Evolutionary conservation across 2,329 filamentous ascomycete species (phyloP), one percentile per base, ranked within the genome.

Genomic region (Hypoxylon sp.): DNA sequence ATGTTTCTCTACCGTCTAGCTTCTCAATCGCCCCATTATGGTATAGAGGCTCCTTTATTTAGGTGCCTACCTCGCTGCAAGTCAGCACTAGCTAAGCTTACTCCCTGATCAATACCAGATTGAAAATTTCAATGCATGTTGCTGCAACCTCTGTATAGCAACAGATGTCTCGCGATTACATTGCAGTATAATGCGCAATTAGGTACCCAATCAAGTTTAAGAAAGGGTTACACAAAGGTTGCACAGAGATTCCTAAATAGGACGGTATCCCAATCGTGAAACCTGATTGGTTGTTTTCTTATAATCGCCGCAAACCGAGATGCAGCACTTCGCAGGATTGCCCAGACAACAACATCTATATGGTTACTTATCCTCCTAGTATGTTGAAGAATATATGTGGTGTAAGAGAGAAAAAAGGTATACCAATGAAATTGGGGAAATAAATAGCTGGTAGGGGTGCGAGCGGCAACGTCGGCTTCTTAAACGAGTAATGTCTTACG

Each of bases 401-500:
- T 17, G 33, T 48, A 27, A 27, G 40, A 57, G 40, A 31, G 31
- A 48, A 44, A 17, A 44, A 17, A 6, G 33, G 10, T 10, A 35
- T 57, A 8, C 27, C 22, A 35, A 20, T 27, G 46, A 42, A 44
- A 6, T 57, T 35, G n/a, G 40, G 42, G 42, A 17, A 4, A 25
- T 35, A n/a, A 17, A 6, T 31, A 33, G 10, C 8, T 33, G 27
- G 55, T 35, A 57, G 55, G 40, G 55, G 30, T 35, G 14, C 35
- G 30, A 8, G 25, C 33, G 40, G 30, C 17, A n/a, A 44, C 11
- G 20, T 25, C 40, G 11, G 33, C 20, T 44, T 44, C 53, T 57
- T 22, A 37, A 57, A 48, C 33, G 7, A 48, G 55, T 48, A 48
- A 57, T 57, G 55, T 48, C 55, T 27, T 27, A 57, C 40, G 40